Base-by-base conservation (phyloP, 805 yeast species). In the Candida boleticola region DNA sequence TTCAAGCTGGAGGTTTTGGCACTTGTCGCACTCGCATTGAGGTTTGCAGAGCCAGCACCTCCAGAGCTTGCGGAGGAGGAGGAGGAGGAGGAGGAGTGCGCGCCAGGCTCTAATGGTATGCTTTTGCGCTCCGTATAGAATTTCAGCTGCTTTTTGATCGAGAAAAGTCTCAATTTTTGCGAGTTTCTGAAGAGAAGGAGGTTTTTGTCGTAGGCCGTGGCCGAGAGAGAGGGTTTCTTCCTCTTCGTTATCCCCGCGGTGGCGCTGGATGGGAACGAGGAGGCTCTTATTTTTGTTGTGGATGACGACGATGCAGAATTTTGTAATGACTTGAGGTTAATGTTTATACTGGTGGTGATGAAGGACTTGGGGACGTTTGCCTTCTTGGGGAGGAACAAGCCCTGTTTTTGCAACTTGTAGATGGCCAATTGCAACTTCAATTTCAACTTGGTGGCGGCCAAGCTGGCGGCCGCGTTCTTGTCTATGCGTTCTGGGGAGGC, bases 361-460 rank as follows among this genome's bases (percentile, higher is more conserved):
- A 16, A 19, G 7, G 23, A 31, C 39, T 20, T 36, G 27, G 22
- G n/a, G 29, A 39, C 13, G 23, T 18, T 29, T 20, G 26, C 20
- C 19, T 22, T 36, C 13, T 38, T 38, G 3, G 25, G 10, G 19
- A 11, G 20, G 3, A 38, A 14, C 7, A 29, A 5, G 21, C 41
- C 41, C 27, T 38, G 27, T 18, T 38, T 38, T 47, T 66, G 68
- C 26, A 70, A 46, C 49, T 68, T 70, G 54, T 61, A 66, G 29
- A 68, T 50, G 1, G 76, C 76, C 47, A 69, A 52, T 46, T 65
- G 74, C 31, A 70, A 54, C 51, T 68, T 69, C 44, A 69, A 57
- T 55, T 67, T 70, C 51, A 70, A 58, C 48, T 68, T 68, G 18
- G 71, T 64, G 25, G 74, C 76, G 9, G 73, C 71, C 53, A 67